A percentile compares a stretch with the other conserved stretches of the same genome.
These are phyloP conservation scores for Canavalia gladiata DNA, from an alignment of 306 rosid genomes.

Conservation along the genomic window DNA sequence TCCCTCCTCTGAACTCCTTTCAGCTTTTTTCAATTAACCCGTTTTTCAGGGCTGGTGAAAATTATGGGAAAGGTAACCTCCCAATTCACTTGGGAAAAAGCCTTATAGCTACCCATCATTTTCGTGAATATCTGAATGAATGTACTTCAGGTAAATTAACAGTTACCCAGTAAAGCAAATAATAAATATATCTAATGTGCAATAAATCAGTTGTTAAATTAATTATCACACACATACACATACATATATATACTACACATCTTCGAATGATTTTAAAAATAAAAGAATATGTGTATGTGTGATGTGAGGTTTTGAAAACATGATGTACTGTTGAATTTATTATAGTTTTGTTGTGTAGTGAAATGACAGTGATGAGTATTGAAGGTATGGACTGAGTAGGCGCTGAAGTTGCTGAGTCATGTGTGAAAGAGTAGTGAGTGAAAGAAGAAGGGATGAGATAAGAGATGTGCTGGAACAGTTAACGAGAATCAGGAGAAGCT, in stretches of 20 bases:
- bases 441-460: slow-evolving; percentile 30
- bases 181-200: background rate
- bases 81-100: slow-evolving; percentile 12
- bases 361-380: slow-evolving; percentile 46
- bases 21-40: slow-evolving; percentile 33
- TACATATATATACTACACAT: no score
- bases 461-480: slow-evolving; percentile 53
- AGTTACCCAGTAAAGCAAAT: slow-evolving; percentile 21
- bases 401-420: slow-evolving; percentile 43
- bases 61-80: slow-evolving; percentile 41
- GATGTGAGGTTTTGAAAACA: slow-evolving; percentile 40
- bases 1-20: slow-evolving; percentile 43
- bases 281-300: background rate
- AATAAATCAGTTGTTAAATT: background rate
- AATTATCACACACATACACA: background rate
- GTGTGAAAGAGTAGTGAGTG: background rate
- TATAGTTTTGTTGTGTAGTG: slow-evolving; percentile 47
- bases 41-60: slow-evolving; percentile 43
- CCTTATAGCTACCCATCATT: slow-evolving; percentile 27
- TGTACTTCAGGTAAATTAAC: slow-evolving; percentile 45
- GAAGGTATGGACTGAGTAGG: slow-evolving; percentile 38
- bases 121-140: slow-evolving; percentile 47
- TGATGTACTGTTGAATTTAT: slow-evolving; percentile 44
- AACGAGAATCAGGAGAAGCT: slow-evolving; percentile 47
- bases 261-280: background rate